Conservation (phyloP, 331 rosid species). For the Rhamnella rubrinervis region DNA sequence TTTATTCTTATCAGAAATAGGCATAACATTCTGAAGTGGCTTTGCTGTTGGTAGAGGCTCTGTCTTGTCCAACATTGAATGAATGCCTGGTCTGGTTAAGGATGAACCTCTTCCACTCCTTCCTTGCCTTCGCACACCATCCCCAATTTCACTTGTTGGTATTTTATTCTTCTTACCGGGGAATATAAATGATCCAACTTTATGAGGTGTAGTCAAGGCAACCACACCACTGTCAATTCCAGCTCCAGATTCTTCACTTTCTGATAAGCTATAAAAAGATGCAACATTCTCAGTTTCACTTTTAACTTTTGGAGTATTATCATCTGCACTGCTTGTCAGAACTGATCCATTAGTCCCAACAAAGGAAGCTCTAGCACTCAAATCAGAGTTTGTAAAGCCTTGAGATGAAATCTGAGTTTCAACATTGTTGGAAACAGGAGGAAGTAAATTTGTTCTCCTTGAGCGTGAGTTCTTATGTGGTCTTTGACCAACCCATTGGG, state of each 20-base stretch:
- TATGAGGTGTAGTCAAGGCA: conserved; percentile 40
- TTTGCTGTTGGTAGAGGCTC: conserved; percentile 49
- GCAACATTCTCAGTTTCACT: conserved; percentile 52
- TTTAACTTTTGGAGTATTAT: conserved; percentile 45
- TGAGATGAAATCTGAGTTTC: conserved; percentile 69
- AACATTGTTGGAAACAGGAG: conserved; percentile 65
- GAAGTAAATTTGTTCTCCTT: conserved; percentile 73
- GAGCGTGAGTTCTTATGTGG: conserved; percentile 83
- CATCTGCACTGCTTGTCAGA: conserved; percentile 45
- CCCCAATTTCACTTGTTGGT: conserved; percentile 58
- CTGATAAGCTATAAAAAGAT: conserved; percentile 69
- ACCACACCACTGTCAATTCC: conserved; percentile 41
- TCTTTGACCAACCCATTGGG: conserved; percentile 96
- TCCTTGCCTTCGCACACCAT: conserved; percentile 64
- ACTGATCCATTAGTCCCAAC: conserved; percentile 54
- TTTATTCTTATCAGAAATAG: conserved; percentile 60
- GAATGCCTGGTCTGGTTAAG: conserved; percentile 48
- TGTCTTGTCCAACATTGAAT: conserved; percentile 53
- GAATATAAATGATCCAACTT: conserved; percentile 43
- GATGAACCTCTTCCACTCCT: conserved; percentile 71
- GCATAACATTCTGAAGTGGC: conserved; percentile 52
- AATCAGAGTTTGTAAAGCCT: conserved; percentile 64
- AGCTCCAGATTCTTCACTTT: conserved; percentile 79
- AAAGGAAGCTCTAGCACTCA: conserved; percentile 53
- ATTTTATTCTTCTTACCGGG: conserved; percentile 60